Evolutionary conservation across 192 early-diverging fungal genomes (phyloP), one percentile per base, ranked within the genome.

Genomic region (Podila horticola): DNA sequence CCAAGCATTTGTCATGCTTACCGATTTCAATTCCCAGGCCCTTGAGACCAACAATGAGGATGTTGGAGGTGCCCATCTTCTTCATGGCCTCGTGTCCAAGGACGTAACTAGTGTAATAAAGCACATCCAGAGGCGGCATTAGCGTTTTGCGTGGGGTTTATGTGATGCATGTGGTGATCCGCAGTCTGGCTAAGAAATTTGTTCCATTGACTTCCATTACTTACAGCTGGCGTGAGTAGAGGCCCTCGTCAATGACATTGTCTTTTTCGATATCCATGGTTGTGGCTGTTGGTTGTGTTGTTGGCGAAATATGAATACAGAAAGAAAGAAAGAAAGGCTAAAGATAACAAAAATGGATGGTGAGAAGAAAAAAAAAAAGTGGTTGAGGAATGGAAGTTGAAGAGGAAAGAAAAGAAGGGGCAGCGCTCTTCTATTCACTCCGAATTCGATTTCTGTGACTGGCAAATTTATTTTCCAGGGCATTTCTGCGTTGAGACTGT

Each of bases 151-250:
- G 50, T 24, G 34, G 4, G 49, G 74, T 71, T 34, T 12, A n/a
- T 22, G 33, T 22, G 34, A 30, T 19, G 50, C 55, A 29, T 15
- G 41, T 31, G 2, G 62, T 36, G 45, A 68, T 77, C 71, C 72
- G 79, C 79, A 82, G 79, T 74, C 45, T 28, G 15, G 15, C 50
- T 19, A 22, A 55, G 52, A 55, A n/a, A 65, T 45, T 13, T 60
- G 64, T 59, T 60, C 57, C 45, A 57, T 57, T 13, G 58, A 48
- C 55, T 79, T 81, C 76, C 45, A 81, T 67, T 48, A 87, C 93
- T 87, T 95, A 99, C 98, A 99, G 90, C 84, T 99, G 98, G 64
- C 98, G 93, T 59, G 98, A 99, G 88, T 99, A 99, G 33, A 98
- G 92, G 48, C 96, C 88, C 86, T 99, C 98, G 86, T 99, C 98